Base-by-base conservation (phyloP, 345 rosid species). In the Conringia planisiliqua region DNA sequence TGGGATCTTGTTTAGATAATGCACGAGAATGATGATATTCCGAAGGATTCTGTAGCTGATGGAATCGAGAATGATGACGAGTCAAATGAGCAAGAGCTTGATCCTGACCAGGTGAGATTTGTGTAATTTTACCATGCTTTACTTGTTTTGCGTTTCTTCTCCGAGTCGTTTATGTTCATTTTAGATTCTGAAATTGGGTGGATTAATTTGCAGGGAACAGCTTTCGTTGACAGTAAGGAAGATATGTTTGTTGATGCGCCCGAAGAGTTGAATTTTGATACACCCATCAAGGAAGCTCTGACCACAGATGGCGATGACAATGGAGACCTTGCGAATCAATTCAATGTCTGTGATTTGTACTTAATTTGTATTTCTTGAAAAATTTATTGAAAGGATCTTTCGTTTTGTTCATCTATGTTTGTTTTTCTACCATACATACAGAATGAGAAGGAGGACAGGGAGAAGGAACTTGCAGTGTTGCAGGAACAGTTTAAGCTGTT, bases 211-310 rank as follows among this genome's bases (percentile, higher is more conserved):
- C 55, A 77, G 81, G 61, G 67, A 27, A 42, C 83, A 70, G 66
- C 20, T 48, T 80, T 77, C 48, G 83, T 67, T 66, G 96, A 87
- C 11, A 82, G 91, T 66, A 94, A 81, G 79, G 97, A 94, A 56
- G 98, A 94, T 72, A 81, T 86, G 96, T 94, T 94, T 70, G 87
- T 83, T 26, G 98, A 91, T 85, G 98, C 97, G 7, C 42, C 86
- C 0, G 98, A 94, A 20, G 98, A 88, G 75, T 72, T 87, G 73
- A 85, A 81, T 72, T 76, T 74, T 48, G 86, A 93, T 29, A 79
- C 82, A 43, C 82, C 75, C 62, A 54, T 33, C 71, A 82, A 86
- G 78, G 87, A 82, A 55, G 71, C 79, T 1, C 81, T 82, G 54
- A 83, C 80, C 8, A 81, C 72, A 12, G 72, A 85, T 36, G 75